These are phyloP conservation scores for Podospora fimiseda DNA, from an alignment of 495 filamentous ascomycete genomes.

Conservation along the genomic window DNA sequence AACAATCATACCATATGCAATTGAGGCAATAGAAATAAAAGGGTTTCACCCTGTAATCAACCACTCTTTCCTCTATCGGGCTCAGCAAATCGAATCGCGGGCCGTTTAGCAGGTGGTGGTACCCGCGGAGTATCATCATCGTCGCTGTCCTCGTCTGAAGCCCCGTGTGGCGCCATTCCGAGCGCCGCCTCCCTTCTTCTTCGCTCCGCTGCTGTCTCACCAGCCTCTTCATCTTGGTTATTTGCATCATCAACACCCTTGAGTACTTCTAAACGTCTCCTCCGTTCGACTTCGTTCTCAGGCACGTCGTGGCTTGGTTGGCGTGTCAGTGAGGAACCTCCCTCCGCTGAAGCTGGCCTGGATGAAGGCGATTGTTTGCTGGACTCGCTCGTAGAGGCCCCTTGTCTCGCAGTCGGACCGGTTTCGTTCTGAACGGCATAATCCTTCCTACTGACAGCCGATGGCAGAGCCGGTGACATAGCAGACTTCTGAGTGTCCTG, in stretches of 20 bases:
- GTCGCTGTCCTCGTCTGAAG: constrained; percentile 54
- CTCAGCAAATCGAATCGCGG: constrained; percentile 45
- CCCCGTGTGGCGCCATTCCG: constrained; percentile 49
- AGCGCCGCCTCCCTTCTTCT: constrained; percentile 78
- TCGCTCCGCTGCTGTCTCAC: constrained; percentile 78
- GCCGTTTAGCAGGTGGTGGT: constrained; percentile 31
- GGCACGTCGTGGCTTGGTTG: constrained; percentile 18
- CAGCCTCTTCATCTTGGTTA: constrained; percentile 37
- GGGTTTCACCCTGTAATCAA: not conserved
- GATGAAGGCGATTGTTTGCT: constrained; percentile 7
- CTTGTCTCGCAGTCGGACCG: constrained; percentile 4
- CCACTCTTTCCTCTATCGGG: constrained; percentile 18
- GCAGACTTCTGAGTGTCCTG: constrained; percentile 28
- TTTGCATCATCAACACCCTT: constrained; percentile 18
- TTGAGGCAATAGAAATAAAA: not conserved
- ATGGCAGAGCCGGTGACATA: constrained; percentile 6
- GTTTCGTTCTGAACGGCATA: not conserved
- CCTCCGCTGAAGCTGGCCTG: constrained; percentile 9
- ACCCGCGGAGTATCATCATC: constrained; percentile 54
- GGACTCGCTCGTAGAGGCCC: not conserved
- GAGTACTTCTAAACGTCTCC: constrained; percentile 35
- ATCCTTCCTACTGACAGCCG: constrained; percentile 6
- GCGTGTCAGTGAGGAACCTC: constrained; percentile 7
- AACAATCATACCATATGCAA: not conserved
- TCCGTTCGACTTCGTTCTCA: constrained; percentile 39